Conservation (phyloP, 768 basidiomycete genomes). For the Agaricus blazei region DNA sequence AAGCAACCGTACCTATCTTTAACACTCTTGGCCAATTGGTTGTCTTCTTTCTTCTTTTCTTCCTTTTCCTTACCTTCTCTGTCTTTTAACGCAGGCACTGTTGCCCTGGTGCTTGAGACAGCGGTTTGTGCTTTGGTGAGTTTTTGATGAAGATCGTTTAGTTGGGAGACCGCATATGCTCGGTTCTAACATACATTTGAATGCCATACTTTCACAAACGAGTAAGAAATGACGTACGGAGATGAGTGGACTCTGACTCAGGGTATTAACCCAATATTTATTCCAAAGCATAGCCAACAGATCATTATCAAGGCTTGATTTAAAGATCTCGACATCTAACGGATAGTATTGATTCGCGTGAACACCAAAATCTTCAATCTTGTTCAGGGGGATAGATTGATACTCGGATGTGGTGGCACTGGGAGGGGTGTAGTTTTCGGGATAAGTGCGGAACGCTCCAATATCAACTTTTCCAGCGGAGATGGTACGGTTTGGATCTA, state of each 20-base stretch:
- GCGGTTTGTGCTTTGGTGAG: conserved; percentile 63
- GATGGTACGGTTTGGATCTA: conserved; percentile 97
- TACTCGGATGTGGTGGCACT: conserved; percentile 71
- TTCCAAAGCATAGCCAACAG: conserved; percentile 93
- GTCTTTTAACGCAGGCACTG: conserved; percentile 49
- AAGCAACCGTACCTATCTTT: conserved; percentile 67
- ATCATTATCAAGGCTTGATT: conserved; percentile 82
- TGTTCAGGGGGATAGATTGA: conserved; percentile 92
- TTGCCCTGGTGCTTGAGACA: conserved; percentile 54
- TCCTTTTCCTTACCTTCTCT: conserved; percentile 52
- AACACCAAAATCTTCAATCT: conserved; percentile 99
- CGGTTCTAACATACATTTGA: conserved; percentile 61
- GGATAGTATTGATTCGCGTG: conserved; percentile 96
- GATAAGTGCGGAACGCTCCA: conserved; percentile 97
- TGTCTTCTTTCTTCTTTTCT: conserved; percentile 81
- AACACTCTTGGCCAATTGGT: conserved; percentile 81
- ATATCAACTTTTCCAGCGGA: conserved; percentile 99
- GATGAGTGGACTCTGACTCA: conserved; percentile 89
- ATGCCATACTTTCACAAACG: background rate
- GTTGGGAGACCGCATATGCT: conserved; percentile 88
- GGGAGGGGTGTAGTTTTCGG: conserved; percentile 89
- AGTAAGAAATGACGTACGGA: conserved; percentile 53
- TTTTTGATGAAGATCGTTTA: conserved; percentile 88
- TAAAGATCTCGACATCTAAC: conserved; percentile 93
- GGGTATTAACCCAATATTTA: conserved; percentile 98